Conservation (phyloP, 2,329 filamentous ascomycete genomes). For the Ophioceras dolichostomum region DNA sequence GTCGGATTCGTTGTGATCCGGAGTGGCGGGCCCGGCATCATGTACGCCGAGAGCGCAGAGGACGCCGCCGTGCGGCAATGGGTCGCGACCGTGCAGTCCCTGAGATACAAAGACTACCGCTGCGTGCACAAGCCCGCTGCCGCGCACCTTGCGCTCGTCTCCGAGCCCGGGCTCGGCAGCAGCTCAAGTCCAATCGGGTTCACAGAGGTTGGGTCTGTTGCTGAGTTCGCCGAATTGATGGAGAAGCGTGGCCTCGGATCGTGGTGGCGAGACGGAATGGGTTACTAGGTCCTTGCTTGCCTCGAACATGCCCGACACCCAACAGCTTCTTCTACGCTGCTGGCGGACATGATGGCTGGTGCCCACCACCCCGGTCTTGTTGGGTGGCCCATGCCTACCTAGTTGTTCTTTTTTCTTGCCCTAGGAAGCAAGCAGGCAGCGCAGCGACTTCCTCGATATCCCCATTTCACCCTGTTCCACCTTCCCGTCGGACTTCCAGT, state of each 20-base stretch:
- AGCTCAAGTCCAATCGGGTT: slow-evolving; percentile 17
- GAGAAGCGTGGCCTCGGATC: slow-evolving; percentile 39
- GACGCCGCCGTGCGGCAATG: slow-evolving; percentile 44
- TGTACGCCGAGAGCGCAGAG: slow-evolving; percentile 58
- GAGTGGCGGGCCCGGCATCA: slow-evolving; percentile 61
- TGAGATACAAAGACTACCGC: slow-evolving; percentile 64
- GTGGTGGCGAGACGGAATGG: slow-evolving; percentile 63
- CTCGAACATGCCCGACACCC: no score
- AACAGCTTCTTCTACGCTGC: no score
- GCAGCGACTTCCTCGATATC: no score
- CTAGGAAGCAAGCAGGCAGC: no score
- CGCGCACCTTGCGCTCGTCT: slow-evolving; percentile 12
- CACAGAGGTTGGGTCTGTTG: slow-evolving; percentile 49
- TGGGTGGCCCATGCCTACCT: no score
- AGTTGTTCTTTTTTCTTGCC: no score
- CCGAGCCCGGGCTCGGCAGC: not conserved
- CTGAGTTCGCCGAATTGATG: slow-evolving; percentile 53
- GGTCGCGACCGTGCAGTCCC: slow-evolving; percentile 50
- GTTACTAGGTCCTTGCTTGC: no score
- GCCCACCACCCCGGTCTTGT: no score
- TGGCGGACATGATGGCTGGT: no score
- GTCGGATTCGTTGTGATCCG: slow-evolving; percentile 53
- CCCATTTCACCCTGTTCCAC: no score
- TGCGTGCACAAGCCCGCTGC: slow-evolving; percentile 37
- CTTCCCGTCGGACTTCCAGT: no score